phyloP scores from a whole-genome alignment of 257 asterid genomes.

The Salvia rosmarinus region DNA sequence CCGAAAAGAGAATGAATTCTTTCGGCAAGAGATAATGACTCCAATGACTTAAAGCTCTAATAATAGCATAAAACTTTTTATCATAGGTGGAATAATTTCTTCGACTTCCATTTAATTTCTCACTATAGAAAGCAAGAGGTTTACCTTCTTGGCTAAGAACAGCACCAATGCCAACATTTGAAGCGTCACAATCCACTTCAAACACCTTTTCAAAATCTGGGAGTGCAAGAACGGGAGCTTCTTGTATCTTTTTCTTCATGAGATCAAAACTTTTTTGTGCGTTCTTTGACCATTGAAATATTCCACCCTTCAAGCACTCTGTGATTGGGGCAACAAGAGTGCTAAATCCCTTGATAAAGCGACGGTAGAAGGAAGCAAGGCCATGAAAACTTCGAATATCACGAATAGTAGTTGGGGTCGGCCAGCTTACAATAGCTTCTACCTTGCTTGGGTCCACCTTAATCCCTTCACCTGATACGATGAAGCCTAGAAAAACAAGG shows the following conservation, averaged over 20 bases:
- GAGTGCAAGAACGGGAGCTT: background rate
- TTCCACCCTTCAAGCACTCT: constrained; percentile 20
- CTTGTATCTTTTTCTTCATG: background rate
- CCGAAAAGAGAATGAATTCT: constrained; percentile 2
- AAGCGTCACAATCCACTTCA: constrained; percentile 3
- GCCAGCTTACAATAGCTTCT: too few relatives aligned
- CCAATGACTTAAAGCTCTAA: constrained; percentile 2
- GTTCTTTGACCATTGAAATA: background rate
- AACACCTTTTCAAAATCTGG: background rate
- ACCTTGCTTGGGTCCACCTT: too few relatives aligned
- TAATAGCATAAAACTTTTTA: constrained; percentile 2
- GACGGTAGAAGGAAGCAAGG: too few relatives aligned
- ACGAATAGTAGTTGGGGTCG: too few relatives aligned
- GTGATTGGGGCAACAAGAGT: too few relatives aligned
- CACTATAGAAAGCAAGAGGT: constrained; percentile 3
- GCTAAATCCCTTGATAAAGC: too few relatives aligned
- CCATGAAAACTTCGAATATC: too few relatives aligned
- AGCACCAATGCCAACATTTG: constrained; percentile 12
- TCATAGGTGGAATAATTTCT: constrained; percentile 20
- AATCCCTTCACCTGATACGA: too few relatives aligned
- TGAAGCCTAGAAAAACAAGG: too few relatives aligned
- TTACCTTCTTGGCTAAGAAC: constrained; percentile 22
- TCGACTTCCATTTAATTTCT: background rate
- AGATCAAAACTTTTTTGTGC: background rate
- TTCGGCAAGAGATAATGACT: background rate